Base-by-base conservation (phyloP, 352 stramenopile species). In the Phytophthora fragariae region DNA sequence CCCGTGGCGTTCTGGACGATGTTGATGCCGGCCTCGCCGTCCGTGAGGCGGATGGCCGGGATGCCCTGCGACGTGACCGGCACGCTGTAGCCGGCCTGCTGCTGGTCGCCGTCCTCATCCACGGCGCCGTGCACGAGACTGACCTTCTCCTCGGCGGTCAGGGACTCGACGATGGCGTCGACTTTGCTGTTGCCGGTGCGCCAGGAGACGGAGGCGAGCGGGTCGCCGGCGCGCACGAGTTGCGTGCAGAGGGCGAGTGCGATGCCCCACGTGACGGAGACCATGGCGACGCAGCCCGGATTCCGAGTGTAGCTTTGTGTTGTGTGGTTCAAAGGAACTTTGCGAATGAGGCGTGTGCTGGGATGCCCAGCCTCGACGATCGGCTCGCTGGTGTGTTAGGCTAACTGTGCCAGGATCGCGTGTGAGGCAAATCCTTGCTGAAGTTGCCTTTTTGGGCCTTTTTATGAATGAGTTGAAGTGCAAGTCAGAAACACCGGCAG, bases 1-100 rank as follows among this genome's bases (percentile, higher is more conserved):
- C 65, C 68, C 37, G 73, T 79, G 29, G 73, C 35, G 56, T 76
- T 79, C 63, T 79, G 46, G 3, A 79, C 73, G 31, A 76, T 79
- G 55, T 79, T 79, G 62, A 79, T 70, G 5, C 73, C 73, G 5
- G 68, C 73, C 57, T 79, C 73, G 17, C 73, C 73, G 33, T 79
- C 73, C 8, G 73, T 61, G 29, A 79, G 68, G 17, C 73, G 73
- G 19, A 73, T 62, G 3, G 54, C 63, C 1, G 73, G 73, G 62
- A 79, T 76, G 58, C 64, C 64, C 21, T 76, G 58, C 47, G 68
- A 70, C 53, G 67, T 47, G 63, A 76, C 62, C 19, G 61, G 29
- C 17, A 70, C 68, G 62, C 57, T 76, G 63, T 76, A 79, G 58
- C 72, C 72, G 15, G 72, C 72, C 44, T 79, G 72, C 31, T 79